Evolutionary conservation across 1,284 basidiomycete genomes (phyloP).

Genomic region (Moniliophthora roreri): DNA sequence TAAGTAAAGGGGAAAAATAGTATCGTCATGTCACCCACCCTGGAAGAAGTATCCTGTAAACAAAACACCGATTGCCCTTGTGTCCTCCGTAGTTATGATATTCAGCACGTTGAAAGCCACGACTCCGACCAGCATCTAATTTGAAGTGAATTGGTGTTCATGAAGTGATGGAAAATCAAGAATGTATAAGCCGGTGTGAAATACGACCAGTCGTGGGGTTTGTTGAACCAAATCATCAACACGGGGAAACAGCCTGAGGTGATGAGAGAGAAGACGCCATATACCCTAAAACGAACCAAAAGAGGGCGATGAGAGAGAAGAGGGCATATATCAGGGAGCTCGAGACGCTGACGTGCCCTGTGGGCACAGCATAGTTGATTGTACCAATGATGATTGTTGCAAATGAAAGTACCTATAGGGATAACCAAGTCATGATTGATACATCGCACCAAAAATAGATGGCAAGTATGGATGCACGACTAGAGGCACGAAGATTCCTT

Average conservation of each 20-base stretch:
- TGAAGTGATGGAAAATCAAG: no score
- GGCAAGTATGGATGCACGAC: conserved; percentile 26
- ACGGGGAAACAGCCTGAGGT: conserved; percentile 50
- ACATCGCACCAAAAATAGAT: background rate
- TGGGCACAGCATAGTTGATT: conserved; percentile 43
- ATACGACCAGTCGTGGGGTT: conserved; percentile 41
- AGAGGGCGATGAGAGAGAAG: no score
- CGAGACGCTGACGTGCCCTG: conserved; percentile 30
- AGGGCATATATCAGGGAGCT: conserved; percentile 39
- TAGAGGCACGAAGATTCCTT: conserved; percentile 47
- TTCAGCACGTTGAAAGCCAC: conserved; percentile 46
- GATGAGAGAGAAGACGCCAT: conserved; percentile 36
- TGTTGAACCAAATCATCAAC: conserved; percentile 52
- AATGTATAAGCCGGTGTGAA: conserved; percentile 52
- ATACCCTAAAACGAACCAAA: conserved; percentile 49
- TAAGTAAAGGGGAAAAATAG: conserved; percentile 4
- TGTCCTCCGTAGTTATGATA: conserved; percentile 34
- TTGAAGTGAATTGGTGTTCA: no score
- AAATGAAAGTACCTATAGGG: conserved; percentile 41
- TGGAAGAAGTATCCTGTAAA: conserved; percentile 49
- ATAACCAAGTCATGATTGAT: background rate
- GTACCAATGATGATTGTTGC: conserved; percentile 52
- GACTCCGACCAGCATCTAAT: conserved; percentile 47
- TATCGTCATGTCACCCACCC: conserved; percentile 29
- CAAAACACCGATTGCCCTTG: conserved; percentile 40